A percentile compares a stretch with the other conserved stretches of the same genome.
phyloP scores from a whole-genome alignment of 805 yeast genomes.

The Ascoidea asiatica region DNA sequence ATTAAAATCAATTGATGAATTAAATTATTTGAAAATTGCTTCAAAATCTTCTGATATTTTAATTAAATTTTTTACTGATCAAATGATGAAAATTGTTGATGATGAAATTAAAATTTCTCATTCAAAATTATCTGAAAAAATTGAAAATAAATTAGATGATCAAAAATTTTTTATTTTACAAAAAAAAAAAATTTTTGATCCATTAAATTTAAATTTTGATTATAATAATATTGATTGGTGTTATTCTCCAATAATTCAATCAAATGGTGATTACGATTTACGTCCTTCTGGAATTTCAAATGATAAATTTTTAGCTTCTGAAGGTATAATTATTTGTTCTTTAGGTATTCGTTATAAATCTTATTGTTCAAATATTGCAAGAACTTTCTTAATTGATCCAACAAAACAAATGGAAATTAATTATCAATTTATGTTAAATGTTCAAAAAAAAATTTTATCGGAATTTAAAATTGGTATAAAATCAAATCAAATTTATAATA shows the following conservation, averaged over 20 bases:
- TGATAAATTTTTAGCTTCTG: constrained; percentile 46
- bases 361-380: constrained; percentile 76
- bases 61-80: constrained; percentile 75
- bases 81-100: constrained; percentile 77
- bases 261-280: constrained; percentile 76
- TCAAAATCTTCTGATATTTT: constrained; percentile 65
- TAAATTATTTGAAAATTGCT: constrained; percentile 50
- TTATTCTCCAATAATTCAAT: constrained; percentile 80
- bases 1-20: constrained; percentile 69
- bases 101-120: constrained; percentile 73
- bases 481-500: constrained; percentile 54
- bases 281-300: constrained; percentile 73
- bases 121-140: constrained; percentile 53
- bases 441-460: constrained; percentile 54
- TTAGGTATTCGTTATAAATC: constrained; percentile 79
- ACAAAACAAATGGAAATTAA: constrained; percentile 63
- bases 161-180: constrained; percentile 45
- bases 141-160: constrained; percentile 76
- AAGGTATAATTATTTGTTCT: constrained; percentile 72
- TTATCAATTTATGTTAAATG: constrained; percentile 59
- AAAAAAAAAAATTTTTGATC: constrained; percentile 38
- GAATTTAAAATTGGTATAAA: constrained; percentile 54
- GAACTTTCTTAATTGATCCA: constrained; percentile 87
- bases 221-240: constrained; percentile 80
- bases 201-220: constrained; percentile 40